These are phyloP conservation scores for Ananas comosus DNA, from an alignment of 176 grass and related monocot species.

Conservation along the genomic window DNA sequence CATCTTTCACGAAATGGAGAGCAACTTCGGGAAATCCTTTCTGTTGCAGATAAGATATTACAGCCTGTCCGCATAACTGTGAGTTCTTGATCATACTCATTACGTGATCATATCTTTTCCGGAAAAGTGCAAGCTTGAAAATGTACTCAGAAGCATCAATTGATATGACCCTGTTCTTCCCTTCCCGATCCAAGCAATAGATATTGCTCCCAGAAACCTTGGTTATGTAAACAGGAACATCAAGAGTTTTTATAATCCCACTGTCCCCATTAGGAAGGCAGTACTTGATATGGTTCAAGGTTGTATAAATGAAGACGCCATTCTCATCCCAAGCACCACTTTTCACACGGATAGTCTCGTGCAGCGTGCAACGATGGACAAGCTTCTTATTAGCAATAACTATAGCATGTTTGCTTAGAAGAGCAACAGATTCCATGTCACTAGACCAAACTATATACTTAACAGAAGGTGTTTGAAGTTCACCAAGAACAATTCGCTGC, in stretches of 20 bases:
- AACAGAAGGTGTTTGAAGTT: conserved; percentile 69
- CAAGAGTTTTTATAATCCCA: conserved; percentile 90
- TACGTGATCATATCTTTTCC: conserved; percentile 87
- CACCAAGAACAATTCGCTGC: conserved; percentile 74
- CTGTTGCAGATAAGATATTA: conserved; percentile 95
- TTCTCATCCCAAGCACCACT: conserved; percentile 99
- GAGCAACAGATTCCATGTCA: conserved; percentile 94
- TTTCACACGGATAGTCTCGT: conserved; percentile 98
- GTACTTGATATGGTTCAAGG: conserved; percentile 97
- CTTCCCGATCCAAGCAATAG: conserved; percentile 85
- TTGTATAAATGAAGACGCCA: conserved; percentile 78
- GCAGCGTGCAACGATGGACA: conserved; percentile 76
- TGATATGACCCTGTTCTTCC: conserved; percentile 69
- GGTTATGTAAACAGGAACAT: conserved; percentile 92
- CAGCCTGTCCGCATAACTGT: conserved; percentile 85
- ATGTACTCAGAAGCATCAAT: conserved; percentile 96
- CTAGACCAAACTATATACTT: conserved; percentile 85
- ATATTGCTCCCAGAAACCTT: conserved; percentile 70
- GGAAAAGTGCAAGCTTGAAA: conserved; percentile 83
- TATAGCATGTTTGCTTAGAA: conserved; percentile 90
- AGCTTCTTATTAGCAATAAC: conserved; percentile 88
- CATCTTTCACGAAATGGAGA: conserved; percentile 98
- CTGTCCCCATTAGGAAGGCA: conserved; percentile 95
- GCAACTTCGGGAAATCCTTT: conserved; percentile 99
- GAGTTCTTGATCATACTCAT: conserved; percentile 97